Evolutionary conservation across 2,329 filamentous ascomycete species (phyloP).

Genomic region (Curvularia spicifera): DNA sequence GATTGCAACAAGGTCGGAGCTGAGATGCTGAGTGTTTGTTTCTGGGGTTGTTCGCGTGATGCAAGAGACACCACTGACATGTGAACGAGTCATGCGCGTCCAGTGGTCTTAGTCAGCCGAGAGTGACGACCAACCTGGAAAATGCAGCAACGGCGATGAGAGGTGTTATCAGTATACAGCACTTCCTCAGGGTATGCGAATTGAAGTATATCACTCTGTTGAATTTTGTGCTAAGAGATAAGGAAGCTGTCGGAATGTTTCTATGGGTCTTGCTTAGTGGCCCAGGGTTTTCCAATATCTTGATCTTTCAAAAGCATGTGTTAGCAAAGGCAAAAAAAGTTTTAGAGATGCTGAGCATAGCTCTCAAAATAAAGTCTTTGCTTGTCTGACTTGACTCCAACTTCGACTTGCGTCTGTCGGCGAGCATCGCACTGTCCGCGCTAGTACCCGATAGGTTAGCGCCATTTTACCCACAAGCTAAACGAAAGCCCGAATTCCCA

Average conservation of each 20-base stretch:
- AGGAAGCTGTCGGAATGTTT: neutral
- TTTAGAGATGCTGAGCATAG: neutral
- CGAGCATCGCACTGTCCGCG: neutral
- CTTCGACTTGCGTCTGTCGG: neutral
- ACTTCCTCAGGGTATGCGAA: no score
- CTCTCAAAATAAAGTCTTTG: no score
- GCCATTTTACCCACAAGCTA: neutral
- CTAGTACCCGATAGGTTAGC: slow-evolving; percentile 5
- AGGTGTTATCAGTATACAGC: neutral
- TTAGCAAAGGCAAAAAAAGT: neutral
- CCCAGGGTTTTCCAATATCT: neutral
- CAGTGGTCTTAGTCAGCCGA: slow-evolving; percentile 32
- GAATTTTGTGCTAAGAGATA: neutral
- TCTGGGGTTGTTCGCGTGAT: slow-evolving; percentile 32
- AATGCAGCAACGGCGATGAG: neutral
- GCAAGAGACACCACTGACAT: slow-evolving; percentile 31
- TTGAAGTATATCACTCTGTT: neutral
- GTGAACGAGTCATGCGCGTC: slow-evolving; percentile 41
- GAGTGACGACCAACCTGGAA: slow-evolving; percentile 6
- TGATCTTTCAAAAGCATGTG: neutral
- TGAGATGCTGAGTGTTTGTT: slow-evolving; percentile 8
- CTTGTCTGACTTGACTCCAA: neutral
- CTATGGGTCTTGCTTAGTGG: neutral
- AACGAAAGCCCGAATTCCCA: slow-evolving; percentile 14
- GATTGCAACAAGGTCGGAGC: neutral